A percentile compares a stretch with the other conserved stretches of the same genome.
Conservation (phyloP, 192 early-diverging fungal genomes). For the Dissophora globulifera region DNA sequence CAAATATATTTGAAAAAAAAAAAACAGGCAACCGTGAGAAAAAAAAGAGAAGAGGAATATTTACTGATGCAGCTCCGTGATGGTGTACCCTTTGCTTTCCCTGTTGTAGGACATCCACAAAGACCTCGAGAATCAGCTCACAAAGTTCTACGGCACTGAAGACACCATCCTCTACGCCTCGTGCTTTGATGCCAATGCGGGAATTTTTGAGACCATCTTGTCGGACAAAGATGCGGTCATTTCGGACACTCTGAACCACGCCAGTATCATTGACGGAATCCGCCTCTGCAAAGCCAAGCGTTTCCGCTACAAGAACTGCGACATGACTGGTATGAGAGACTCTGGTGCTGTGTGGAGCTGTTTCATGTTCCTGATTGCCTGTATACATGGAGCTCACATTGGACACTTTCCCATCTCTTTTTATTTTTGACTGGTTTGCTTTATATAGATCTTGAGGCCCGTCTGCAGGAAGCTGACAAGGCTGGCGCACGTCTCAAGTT, state of each 20-base stretch:
- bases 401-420: background rate
- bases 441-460: constrained; percentile 60
- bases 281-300: constrained; percentile 87
- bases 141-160: constrained; percentile 64
- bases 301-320: constrained; percentile 88
- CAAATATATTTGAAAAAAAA: constrained; percentile 8
- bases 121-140: constrained; percentile 67
- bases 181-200: constrained; percentile 79
- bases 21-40: constrained; percentile 6
- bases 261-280: constrained; percentile 97
- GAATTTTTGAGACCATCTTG: constrained; percentile 71
- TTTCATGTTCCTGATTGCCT: no score
- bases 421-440: no score
- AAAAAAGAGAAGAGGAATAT: no score
- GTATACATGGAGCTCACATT: background rate
- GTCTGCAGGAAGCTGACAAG: constrained; percentile 84
- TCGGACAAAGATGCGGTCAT: constrained; percentile 77
- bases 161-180: constrained; percentile 77
- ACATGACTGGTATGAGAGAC: constrained; percentile 55
- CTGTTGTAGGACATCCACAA: constrained; percentile 71
- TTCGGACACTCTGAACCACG: constrained; percentile 92
- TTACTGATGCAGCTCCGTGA: no score
- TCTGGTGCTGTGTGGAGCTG: no score
- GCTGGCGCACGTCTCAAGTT: constrained; percentile 85
- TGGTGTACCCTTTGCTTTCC: no score